Evolutionary conservation across 306 rosid species (phyloP), one percentile per base, ranked within the genome.

Genomic region (Geum urbanum): DNA sequence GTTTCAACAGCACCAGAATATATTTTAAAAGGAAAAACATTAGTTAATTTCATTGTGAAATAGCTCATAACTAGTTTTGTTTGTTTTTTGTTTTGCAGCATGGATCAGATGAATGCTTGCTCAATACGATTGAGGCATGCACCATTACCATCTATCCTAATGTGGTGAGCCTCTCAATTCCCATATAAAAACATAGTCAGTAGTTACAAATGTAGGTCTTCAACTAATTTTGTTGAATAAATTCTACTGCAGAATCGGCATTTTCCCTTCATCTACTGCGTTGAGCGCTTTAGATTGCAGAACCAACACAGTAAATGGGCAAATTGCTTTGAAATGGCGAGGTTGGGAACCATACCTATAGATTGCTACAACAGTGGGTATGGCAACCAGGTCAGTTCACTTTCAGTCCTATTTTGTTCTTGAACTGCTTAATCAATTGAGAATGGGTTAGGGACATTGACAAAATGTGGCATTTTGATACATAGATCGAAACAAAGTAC

Each of bases 121-220:
- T 90, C 47, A 92, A 90, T 84, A 80, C 91, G 13, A 74, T 92
- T 15, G 87, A 90, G 65, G 98, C 91, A 63, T 92, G 98, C 87
- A 60, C 96, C 19, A 85, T 92, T 69, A 55, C 75, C 55, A 67
- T 81, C 48, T 92, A 86, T 70, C 96, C 90, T 18, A 80, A 88
- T 61, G 87, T 80, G 88, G 98, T 92, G 88, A 14, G 66, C 12
- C 5, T 66, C 45, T 64, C 51, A 13, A 3, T 39, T 11, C 48
- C 66, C 9, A 12, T 40, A 40, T 14, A 35, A 13, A 2, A 27
- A 27, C 15, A 9, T 1, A 45, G 9, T 58, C n/a, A n/a, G n/a
- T 12, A 4, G 8, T 39, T 19, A 22, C 56, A 53, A 53, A 53
- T n/a, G 1, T 16, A 6, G 37, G 40, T 63, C 6, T 44, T 4